Evolutionary conservation across 2,329 filamentous ascomycete genomes (phyloP), one percentile per base, ranked within the genome.

Genomic region (Trichoderma guizhouense): DNA sequence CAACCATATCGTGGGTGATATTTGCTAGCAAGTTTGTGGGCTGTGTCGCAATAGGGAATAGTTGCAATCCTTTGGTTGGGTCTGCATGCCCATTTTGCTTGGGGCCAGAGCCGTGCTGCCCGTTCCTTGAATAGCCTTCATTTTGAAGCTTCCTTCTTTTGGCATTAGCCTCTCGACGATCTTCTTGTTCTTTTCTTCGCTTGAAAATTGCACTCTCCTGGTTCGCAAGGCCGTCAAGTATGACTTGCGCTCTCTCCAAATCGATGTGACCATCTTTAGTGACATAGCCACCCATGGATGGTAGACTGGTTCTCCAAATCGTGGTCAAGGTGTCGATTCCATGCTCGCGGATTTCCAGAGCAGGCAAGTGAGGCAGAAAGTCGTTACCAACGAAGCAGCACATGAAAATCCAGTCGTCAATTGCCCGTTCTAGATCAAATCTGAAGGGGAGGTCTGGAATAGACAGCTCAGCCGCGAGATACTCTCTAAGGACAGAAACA

Each of bases 371-470:
- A 65, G 96, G 96, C 76, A 99, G 84, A 84, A 99, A 99, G 84
- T 99, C 97, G 82, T 99, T 99, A 76, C 95, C 95, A 71, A 98
- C 95, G 80, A 98, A 98, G 84, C 97, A 98, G 83, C 95, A 98
- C 90, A 98, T 96, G 81, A 98, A 98, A 15, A 98, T 94, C 96
- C 95, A 98, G 80, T 98, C 95, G 81, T 98, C 96, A 72, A 98
- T 89, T 30, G 95, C 95, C 75, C 96, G 91, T 82, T 99, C 96
- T 58, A 99, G 86, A 79, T 99, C 94, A 82, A 97, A 98, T 69
- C 89, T 89, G 82, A 98, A 98, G 2, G 91, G 91, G 75, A 97
- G 89, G 71, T 90, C 88, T 21, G 93, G 91, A 39, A 98, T 91
- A 77, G 92, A 88, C 77, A 99, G 90, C 82, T 99, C 96, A 66